Evolutionary conservation across 1,284 basidiomycete genomes (phyloP).

Genomic region (Ceratobasidium papillatum): DNA sequence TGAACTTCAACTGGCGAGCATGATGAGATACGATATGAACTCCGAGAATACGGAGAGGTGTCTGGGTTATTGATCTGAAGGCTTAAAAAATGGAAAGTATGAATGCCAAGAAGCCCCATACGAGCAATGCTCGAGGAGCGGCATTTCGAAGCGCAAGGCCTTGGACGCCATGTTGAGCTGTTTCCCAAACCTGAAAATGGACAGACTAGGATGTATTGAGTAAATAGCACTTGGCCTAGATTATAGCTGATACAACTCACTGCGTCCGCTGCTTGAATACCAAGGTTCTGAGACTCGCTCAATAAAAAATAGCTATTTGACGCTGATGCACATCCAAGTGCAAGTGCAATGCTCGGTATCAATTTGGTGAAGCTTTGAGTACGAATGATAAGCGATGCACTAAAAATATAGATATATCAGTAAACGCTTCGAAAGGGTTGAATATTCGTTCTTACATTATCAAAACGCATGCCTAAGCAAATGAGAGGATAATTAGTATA

Average conservation of each 20-base stretch:
- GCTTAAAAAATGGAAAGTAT: not conserved
- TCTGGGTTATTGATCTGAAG: not conserved
- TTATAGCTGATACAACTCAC: not conserved
- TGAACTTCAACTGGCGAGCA: no score
- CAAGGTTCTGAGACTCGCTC: conserved; percentile 9
- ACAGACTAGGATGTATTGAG: not conserved
- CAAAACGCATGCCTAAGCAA: conserved; percentile 9
- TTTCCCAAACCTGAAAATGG: conserved; percentile 17
- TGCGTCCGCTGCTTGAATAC: conserved; percentile 16
- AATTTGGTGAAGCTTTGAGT: not conserved
- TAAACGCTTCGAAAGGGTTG: no score
- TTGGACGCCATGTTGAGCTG: not conserved
- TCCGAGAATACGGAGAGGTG: not conserved
- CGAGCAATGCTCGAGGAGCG: not conserved
- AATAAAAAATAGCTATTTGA: conserved; percentile 1
- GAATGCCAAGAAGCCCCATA: conserved; percentile 2
- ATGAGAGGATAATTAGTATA: not conserved
- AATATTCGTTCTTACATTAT: not conserved
- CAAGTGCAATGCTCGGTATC: not conserved
- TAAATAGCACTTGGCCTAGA: not conserved
- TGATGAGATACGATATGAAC: not conserved
- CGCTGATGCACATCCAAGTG: not conserved
- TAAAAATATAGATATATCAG: no score
- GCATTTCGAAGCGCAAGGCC: conserved; percentile 2
- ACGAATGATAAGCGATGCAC: not conserved